Base-by-base conservation (phyloP, 805 yeast species). In the Metschnikowia gelsemii region DNA sequence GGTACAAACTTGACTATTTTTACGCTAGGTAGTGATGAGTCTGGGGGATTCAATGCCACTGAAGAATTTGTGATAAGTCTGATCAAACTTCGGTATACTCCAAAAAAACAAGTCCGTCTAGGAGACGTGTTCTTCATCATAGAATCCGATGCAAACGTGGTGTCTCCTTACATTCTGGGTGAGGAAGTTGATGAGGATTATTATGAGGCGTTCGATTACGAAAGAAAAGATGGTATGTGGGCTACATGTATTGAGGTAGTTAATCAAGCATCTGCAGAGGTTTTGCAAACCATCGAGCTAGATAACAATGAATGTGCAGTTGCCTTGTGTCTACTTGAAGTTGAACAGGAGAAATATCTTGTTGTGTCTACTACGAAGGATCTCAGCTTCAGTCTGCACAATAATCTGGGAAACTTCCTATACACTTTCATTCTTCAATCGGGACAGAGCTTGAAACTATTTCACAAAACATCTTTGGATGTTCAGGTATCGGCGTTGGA, bases 391-490 rank as follows among this genome's bases (percentile, higher is more conserved):
- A 37, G 56, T 11, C 74, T 76, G 0, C 52, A 42, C 3, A 35
- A 60, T 8, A 30, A 54, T 38, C 44, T 48, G 7, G 59, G 50
- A 8, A 55, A 58, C 31, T 68, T 43, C 47, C 46, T 78, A 29
- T 57, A 66, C 45, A 58, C 72, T 2, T 78, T 65, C 54, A 56
- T 52, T 19, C 56, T 75, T 5, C 44, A 52, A 17, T 60, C 61
- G 5, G 70, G 70, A 20, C 29, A 23, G 8, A n/a, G 12, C 35
- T 42, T 87, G 18, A 57, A 64, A 22, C 66, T 78, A 22, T 51
- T 82, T 3, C 93, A 90, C 59, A 68, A 68, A 40, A 88, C 96
- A 0, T 56, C 61, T 11, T 61, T 83, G 0, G 80, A 76, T 4
- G 64, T 55, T 5, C 63, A 68, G 2, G 77, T 79, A 0, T 47